These are phyloP conservation scores for Solanum hybrid DNA, from an alignment of 305 asterid species.

Conservation along the genomic window DNA sequence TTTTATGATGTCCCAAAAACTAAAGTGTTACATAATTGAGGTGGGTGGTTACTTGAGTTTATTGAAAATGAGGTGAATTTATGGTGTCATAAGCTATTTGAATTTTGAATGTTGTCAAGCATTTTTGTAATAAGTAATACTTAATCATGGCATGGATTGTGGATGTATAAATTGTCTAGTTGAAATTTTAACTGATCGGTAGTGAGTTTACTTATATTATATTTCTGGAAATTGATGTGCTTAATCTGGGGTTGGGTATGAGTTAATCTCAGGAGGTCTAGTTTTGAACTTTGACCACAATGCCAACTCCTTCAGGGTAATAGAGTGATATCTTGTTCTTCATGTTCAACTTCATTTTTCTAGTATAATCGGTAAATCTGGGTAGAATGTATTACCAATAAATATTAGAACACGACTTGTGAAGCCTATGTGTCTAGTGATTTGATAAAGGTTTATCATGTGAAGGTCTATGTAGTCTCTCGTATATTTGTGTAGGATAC, in stretches of 20 bases:
- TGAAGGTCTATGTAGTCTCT: not conserved
- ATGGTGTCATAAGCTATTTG: not conserved
- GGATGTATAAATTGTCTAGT: not conserved
- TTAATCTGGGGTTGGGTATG: not conserved
- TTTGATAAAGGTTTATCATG: not conserved
- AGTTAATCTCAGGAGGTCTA: not conserved
- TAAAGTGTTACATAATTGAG: not conserved
- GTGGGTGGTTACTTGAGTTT: not conserved
- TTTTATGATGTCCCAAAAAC: not conserved
- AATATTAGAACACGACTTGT: not conserved
- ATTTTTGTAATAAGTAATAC: not conserved
- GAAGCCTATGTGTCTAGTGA: not conserved
- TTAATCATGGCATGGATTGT: not conserved
- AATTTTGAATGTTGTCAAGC: not conserved
- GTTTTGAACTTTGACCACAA: not conserved
- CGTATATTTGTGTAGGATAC: not conserved
- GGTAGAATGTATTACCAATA: not conserved
- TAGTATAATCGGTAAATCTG: not conserved
- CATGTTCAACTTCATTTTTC: not conserved
- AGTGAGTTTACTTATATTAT: not conserved
- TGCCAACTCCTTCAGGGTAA: not conserved
- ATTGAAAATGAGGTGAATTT: not conserved
- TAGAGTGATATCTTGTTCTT: not conserved
- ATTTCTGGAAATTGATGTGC: not conserved
- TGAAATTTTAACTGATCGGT: not conserved